phyloP scores from a whole-genome alignment of 78 protist genomes.

The Creolimax fragrantissima region DNA sequence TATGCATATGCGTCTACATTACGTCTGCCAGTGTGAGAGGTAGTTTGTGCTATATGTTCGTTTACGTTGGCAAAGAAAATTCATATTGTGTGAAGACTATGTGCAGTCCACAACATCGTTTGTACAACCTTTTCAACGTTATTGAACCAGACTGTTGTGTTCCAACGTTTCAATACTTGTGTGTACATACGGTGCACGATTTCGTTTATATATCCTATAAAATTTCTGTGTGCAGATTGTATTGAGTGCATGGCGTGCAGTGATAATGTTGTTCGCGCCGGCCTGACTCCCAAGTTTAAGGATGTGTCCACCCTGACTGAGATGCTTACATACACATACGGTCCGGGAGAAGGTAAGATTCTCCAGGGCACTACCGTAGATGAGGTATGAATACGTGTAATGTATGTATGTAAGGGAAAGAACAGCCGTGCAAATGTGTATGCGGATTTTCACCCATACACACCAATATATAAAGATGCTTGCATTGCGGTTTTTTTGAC shows the following conservation, averaged over 20 bases:
- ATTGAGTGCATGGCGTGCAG: conserved; percentile 94
- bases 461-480: background rate
- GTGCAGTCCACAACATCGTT: no score
- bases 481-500: no score
- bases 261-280: conserved; percentile 98
- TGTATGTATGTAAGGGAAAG: background rate
- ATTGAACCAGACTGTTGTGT: no score
- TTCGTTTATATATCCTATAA: no score
- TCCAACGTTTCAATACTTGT: no score
- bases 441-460: no score
- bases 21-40: no score
- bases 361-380: background rate
- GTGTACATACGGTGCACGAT: no score
- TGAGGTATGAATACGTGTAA: background rate
- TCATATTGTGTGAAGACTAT: background rate
- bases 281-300: conserved; percentile 89
- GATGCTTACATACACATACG: conserved; percentile 7
- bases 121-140: no score
- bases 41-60: background rate
- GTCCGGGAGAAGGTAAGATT: background rate
- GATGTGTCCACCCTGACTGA: conserved; percentile 37
- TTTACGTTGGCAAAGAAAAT: background rate
- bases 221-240: no score
- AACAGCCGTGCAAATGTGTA: background rate
- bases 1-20: background rate